These are phyloP conservation scores for Pseudogymnoascus sp. DNA, from an alignment of 2,329 filamentous ascomycete genomes.

Conservation along the genomic window DNA sequence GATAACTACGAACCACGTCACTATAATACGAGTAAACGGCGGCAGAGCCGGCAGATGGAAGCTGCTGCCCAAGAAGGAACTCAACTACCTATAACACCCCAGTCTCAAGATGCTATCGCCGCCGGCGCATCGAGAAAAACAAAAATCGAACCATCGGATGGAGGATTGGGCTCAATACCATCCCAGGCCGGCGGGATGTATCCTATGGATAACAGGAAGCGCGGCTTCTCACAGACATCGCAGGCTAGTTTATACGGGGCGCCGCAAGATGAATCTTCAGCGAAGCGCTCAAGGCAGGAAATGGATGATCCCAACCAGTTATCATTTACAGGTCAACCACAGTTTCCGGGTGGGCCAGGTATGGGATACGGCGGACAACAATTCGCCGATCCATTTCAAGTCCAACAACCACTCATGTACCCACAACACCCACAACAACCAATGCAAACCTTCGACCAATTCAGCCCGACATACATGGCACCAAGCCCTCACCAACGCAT, in stretches of 20 bases:
- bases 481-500: not conserved
- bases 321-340: not conserved
- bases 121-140: not conserved
- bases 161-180: not conserved
- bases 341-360: not conserved
- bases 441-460: not conserved
- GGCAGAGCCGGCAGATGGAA: not conserved
- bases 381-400: not conserved
- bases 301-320: not conserved
- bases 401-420: not conserved
- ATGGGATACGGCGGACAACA: not conserved
- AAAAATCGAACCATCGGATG: not conserved
- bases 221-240: not conserved
- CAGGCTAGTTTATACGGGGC: not conserved
- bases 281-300: not conserved
- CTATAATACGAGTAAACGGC: slow-evolving; percentile 16
- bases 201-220: not conserved
- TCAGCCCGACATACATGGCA: not conserved
- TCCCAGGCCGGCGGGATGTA: not conserved
- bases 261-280: not conserved
- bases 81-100: not conserved
- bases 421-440: not conserved
- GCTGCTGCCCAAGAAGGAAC: not conserved
- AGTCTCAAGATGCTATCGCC: not conserved
- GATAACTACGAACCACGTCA: slow-evolving; percentile 27